These are phyloP conservation scores for Suillus occidentalis DNA, from an alignment of 768 basidiomycete genomes.

Conservation along the genomic window DNA sequence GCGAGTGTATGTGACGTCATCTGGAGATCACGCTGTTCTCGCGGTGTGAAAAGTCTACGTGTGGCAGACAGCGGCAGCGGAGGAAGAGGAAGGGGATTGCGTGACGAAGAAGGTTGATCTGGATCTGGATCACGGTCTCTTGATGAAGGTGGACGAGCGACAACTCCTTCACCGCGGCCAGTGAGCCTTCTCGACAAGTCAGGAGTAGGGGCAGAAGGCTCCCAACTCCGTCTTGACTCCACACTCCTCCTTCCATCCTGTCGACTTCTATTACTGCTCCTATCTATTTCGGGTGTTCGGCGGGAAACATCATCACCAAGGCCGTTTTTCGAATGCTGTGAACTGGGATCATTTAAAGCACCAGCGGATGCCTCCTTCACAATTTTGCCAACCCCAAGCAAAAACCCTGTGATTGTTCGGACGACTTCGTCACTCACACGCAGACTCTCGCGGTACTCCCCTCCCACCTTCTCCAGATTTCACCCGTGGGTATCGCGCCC, in stretches of 20 bases:
- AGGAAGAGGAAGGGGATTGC: slow-evolving; percentile 18
- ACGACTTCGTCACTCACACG: slow-evolving; percentile 79
- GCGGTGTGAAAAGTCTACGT: slow-evolving; percentile 56
- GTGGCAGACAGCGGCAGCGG: slow-evolving; percentile 34
- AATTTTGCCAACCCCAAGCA: slow-evolving; percentile 73
- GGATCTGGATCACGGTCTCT: slow-evolving; percentile 28
- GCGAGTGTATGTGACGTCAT: slow-evolving; percentile 12
- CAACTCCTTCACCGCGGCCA: slow-evolving; percentile 22
- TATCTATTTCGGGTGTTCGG: slow-evolving; percentile 34
- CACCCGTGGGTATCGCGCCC: slow-evolving; percentile 26
- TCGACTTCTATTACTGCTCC: slow-evolving; percentile 45
- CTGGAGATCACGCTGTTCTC: slow-evolving; percentile 53
- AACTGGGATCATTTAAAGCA: slow-evolving; percentile 31
- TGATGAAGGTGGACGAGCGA: slow-evolving; percentile 25
- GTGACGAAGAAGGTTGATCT: slow-evolving; percentile 25
- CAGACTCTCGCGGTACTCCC: slow-evolving; percentile 70
- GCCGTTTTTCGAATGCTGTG: slow-evolving; percentile 53
- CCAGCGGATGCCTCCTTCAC: slow-evolving; percentile 52
- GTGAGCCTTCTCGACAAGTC: slow-evolving; percentile 29
- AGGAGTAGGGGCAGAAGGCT: slow-evolving; percentile 27
- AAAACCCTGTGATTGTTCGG: slow-evolving; percentile 69
- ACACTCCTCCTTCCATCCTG: slow-evolving; percentile 58
- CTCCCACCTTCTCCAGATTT: slow-evolving; percentile 70
- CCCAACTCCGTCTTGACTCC: slow-evolving; percentile 49
- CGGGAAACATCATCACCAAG: slow-evolving; percentile 50